Evolutionary conservation across 305 asterid species (phyloP).

Genomic region (Rubia balearica): DNA sequence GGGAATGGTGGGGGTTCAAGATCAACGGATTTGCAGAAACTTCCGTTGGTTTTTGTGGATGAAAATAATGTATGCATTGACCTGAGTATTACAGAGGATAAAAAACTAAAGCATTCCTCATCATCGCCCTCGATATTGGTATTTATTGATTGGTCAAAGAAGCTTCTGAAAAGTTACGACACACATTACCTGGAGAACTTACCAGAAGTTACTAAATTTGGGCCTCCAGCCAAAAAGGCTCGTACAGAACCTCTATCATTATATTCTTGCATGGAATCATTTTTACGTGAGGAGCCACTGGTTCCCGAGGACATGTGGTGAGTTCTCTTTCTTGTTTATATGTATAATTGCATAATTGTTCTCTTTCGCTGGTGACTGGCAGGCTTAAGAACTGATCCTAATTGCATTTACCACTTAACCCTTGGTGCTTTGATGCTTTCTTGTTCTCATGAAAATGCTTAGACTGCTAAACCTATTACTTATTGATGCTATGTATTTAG

Average conservation of each 20-base stretch:
- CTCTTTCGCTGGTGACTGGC: neutral
- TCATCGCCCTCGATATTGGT: slow-evolving; percentile 88
- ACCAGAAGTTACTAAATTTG: slow-evolving; percentile 78
- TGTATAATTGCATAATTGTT: neutral
- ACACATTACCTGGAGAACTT: slow-evolving; percentile 72
- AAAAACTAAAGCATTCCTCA: slow-evolving; percentile 73
- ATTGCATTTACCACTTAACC: neutral
- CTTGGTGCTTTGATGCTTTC: slow-evolving; percentile 21
- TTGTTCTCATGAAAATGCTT: neutral
- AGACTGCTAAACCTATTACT: neutral
- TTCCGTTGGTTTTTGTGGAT: slow-evolving; percentile 89
- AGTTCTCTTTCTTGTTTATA: slow-evolving; percentile 12
- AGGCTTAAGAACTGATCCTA: neutral
- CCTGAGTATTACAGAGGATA: slow-evolving; percentile 76
- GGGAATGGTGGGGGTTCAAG: slow-evolving; percentile 46
- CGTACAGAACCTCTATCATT: slow-evolving; percentile 92
- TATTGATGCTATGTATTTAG: neutral
- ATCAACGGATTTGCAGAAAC: slow-evolving; percentile 44
- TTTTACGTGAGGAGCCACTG: slow-evolving; percentile 94
- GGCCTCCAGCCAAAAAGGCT: slow-evolving; percentile 76
- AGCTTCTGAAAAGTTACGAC: slow-evolving; percentile 80
- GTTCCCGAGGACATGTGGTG: slow-evolving; percentile 99
- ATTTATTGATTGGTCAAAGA: slow-evolving; percentile 96
- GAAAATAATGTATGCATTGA: slow-evolving; percentile 95
- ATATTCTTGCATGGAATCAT: slow-evolving; percentile 95